Evolutionary conservation across 495 filamentous ascomycete species (phyloP), one percentile per base, ranked within the genome.

Genomic region (Bombardia bombarda): DNA sequence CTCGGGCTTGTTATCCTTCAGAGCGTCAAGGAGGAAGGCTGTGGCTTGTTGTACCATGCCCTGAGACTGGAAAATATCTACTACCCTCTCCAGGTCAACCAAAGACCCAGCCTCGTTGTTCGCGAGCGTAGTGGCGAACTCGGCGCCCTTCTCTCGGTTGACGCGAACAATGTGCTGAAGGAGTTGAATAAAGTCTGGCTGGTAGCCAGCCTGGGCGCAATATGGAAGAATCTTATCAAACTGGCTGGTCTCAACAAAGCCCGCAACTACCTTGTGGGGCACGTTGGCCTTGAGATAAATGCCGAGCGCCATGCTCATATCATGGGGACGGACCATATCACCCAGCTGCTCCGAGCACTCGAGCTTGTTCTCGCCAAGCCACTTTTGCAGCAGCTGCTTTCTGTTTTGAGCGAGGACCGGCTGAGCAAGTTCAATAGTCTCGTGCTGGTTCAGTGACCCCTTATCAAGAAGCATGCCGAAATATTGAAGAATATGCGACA

Each of bases 11-110:
- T 99, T 95, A 42, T 86, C 85, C 64, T 92, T 87, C 33, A 99
- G 72, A 13, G 87, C 90, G 62, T 97, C 93, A 19, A 99, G 75
- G 25, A 99, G 69, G 78, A 99, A 97, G 16, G 90, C 90, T 7
- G 92, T 99, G 7, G 90, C 92, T 58, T 94, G 87, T 62, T 97
- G 92, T 36, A 95, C 77, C 89, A 97, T 93, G 62, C 87, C 88
- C 64, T 96, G 92, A 18, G 90, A 87, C 58, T 93, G 78, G 78
- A 99, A 99, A 32, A 99, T 86, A 61, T 97, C 90, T 26, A 97
- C 87, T 16, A 95, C 87, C 21, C 92, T 89, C 55, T 95, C 89
- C 46, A 99, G 77, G 49, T 96, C 90, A 47, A 99, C 79, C 45
- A 97, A 69, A 33, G 87, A 77, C 19, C 92, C 89, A 24, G 76